Evolutionary conservation across 495 filamentous ascomycete species (phyloP).

Genomic region (Penicillium chermesinum): DNA sequence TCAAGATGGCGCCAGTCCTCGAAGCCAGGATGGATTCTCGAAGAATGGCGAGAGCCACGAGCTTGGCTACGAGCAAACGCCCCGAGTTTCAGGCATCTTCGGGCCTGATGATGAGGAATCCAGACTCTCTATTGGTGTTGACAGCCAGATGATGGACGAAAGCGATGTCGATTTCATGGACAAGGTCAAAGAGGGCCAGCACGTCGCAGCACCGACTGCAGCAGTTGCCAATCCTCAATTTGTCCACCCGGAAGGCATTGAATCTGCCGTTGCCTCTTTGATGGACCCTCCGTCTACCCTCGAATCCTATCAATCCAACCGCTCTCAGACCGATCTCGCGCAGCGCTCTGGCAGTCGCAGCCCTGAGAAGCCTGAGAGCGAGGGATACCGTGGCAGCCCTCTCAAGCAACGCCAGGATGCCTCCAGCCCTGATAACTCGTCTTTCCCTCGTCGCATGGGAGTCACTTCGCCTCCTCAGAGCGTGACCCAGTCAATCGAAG

Average conservation of each 20-base stretch:
- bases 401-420: conserved; percentile 42
- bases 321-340: conserved; percentile 30
- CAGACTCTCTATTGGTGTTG: conserved; percentile 26
- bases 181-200: conserved; percentile 57
- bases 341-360: conserved; percentile 14
- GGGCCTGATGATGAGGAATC: conserved; percentile 13
- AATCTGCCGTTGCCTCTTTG: conserved; percentile 84
- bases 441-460: conserved; percentile 42
- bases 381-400: conserved; percentile 35
- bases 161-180: conserved; percentile 60
- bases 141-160: conserved; percentile 46
- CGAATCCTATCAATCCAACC: conserved; percentile 35
- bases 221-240: conserved; percentile 72
- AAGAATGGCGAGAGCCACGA: conserved; percentile 31
- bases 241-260: conserved; percentile 66
- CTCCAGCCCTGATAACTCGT: conserved; percentile 37
- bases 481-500: conserved; percentile 58
- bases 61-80: conserved; percentile 37
- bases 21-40: conserved; percentile 42
- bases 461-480: conserved; percentile 72
- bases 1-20: conserved; percentile 47
- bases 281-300: conserved; percentile 72
- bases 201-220: conserved; percentile 57
- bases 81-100: conserved; percentile 35
- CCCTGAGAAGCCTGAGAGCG: conserved; percentile 14